Conservation (phyloP, 2,329 filamentous ascomycete genomes). For the Ceratocystis ficicola region DNA sequence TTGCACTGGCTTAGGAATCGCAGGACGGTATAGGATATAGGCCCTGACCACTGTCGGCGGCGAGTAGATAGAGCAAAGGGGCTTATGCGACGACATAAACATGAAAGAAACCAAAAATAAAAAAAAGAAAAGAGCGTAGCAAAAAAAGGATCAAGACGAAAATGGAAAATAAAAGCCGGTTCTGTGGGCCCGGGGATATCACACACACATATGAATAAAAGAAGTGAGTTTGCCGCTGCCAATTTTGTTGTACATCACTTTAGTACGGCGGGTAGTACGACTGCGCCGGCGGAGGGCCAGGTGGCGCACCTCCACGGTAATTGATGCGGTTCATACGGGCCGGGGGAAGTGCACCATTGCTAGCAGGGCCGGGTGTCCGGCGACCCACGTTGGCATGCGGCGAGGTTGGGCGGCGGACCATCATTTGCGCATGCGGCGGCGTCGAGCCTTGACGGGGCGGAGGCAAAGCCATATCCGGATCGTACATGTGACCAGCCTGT, state of each 20-base stretch:
- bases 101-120: not conserved
- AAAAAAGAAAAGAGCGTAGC: not conserved
- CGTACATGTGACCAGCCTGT: conserved; percentile 29
- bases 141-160: conserved; percentile 12
- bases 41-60: no score
- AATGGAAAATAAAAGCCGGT: conserved; percentile 13
- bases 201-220: conserved; percentile 5
- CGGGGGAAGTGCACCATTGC: conserved; percentile 5
- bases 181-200: conserved; percentile 12
- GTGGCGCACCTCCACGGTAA: conserved; percentile 4
- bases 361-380: conserved; percentile 15
- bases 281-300: not conserved
- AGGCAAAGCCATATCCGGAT: conserved; percentile 22
- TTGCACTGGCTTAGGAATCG: no score
- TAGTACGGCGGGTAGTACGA: conserved; percentile 14
- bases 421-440: conserved; percentile 29
- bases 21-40: no score
- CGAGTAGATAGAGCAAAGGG: no score
- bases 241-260: not conserved
- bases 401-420: conserved; percentile 33
- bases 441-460: conserved; percentile 31
- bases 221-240: not conserved
- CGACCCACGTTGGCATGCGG: conserved; percentile 22
- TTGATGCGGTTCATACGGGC: conserved; percentile 3
- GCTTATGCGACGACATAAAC: no score